A percentile compares a stretch with the other conserved stretches of the same genome.
phyloP scores from a whole-genome alignment of 176 grass and related monocot genomes.

The Otatea glauca region DNA sequence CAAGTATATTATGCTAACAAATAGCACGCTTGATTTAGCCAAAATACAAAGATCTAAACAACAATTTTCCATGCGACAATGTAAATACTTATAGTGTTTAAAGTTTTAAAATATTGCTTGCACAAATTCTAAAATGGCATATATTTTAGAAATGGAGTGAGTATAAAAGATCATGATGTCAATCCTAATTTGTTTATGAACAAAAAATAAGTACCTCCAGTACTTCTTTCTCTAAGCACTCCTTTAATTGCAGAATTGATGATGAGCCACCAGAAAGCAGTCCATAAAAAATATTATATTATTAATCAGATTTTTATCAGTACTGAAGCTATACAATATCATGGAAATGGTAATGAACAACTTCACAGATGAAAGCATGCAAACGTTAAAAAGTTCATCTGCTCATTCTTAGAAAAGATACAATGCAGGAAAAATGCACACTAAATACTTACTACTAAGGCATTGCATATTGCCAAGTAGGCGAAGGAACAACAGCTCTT shows the following conservation, averaged over 20 bases:
- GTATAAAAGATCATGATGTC: not conserved
- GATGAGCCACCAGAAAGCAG: slow-evolving; percentile 96
- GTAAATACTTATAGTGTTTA: slow-evolving; percentile 1
- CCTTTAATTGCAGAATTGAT: slow-evolving; percentile 95
- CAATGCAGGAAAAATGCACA: no score
- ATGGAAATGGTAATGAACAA: not conserved
- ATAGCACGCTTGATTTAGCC: no score
- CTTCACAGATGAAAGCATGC: not conserved
- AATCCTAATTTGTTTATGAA: no score
- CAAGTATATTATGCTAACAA: no score
- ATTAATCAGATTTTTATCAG: not conserved
- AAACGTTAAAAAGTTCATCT: not conserved
- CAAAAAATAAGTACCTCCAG: slow-evolving; percentile 63
- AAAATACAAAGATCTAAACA: no score
- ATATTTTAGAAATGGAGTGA: not conserved
- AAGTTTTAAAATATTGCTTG: not conserved
- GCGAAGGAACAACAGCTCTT: no score
- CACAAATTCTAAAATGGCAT: not conserved
- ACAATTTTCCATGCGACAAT: slow-evolving; percentile 1
- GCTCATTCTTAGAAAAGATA: not conserved
- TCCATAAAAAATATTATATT: slow-evolving; percentile 17
- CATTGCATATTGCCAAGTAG: no score
- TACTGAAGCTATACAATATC: not conserved
- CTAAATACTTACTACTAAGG: no score
- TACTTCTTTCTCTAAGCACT: slow-evolving; percentile 96